These are phyloP conservation scores for Aspergillus brasiliensis DNA, from an alignment of 2,329 filamentous ascomycete species.

Conservation along the genomic window DNA sequence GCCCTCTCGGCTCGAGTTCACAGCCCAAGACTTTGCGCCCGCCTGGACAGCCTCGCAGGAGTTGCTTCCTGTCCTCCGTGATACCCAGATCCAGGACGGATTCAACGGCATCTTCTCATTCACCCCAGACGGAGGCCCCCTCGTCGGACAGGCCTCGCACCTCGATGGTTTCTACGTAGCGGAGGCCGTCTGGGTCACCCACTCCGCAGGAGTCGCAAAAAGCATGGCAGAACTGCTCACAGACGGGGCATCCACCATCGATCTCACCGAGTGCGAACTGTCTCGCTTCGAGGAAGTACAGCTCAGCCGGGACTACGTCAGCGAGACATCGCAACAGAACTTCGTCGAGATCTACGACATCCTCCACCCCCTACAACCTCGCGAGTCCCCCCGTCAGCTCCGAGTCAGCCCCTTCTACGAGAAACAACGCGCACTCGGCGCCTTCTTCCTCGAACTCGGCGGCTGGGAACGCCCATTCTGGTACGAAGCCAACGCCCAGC, in stretches of 20 bases:
- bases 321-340: slow-evolving; percentile 62
- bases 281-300: slow-evolving; percentile 65
- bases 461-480: slow-evolving; percentile 67
- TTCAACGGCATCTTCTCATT: slow-evolving; percentile 70
- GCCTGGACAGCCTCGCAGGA: slow-evolving; percentile 61
- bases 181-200: slow-evolving; percentile 68
- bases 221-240: slow-evolving; percentile 63
- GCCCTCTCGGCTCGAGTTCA: slow-evolving; percentile 65
- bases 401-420: slow-evolving; percentile 61
- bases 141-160: slow-evolving; percentile 60
- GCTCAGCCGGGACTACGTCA: slow-evolving; percentile 56
- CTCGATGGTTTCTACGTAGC: slow-evolving; percentile 66
- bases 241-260: slow-evolving; percentile 56
- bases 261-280: slow-evolving; percentile 62
- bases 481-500: slow-evolving; percentile 59
- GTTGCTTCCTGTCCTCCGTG: slow-evolving; percentile 55
- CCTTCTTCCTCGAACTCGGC: slow-evolving; percentile 59
- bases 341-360: slow-evolving; percentile 69
- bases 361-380: slow-evolving; percentile 61
- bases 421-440: slow-evolving; percentile 54
- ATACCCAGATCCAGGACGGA: slow-evolving; percentile 58
- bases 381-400: slow-evolving; percentile 59
- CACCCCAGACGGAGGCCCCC: slow-evolving; percentile 63
- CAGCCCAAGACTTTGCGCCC: slow-evolving; percentile 60
- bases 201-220: slow-evolving; percentile 64